Conservation (phyloP, 2,329 filamentous ascomycete species). For the Penicillium sp. region DNA sequence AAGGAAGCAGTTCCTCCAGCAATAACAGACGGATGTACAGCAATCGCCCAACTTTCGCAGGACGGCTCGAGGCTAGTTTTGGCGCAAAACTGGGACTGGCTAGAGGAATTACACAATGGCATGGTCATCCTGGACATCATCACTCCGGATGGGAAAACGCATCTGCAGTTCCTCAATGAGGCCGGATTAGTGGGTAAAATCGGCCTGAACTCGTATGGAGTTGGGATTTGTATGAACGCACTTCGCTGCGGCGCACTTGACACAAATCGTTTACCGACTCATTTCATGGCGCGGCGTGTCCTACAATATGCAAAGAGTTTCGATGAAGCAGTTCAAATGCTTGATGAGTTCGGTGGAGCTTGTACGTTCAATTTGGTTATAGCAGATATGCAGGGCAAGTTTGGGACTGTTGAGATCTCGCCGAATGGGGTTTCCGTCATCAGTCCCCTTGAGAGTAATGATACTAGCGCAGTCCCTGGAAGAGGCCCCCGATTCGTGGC, state of each 20-base stretch:
- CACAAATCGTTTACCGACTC: conserved; percentile 1
- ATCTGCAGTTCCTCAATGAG: conserved; percentile 2
- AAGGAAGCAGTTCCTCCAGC: neutral
- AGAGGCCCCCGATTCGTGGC: neutral
- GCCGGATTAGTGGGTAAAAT: conserved; percentile 6
- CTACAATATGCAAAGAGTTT: neutral
- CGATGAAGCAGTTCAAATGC: neutral
- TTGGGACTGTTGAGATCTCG: neutral
- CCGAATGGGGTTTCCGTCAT: conserved; percentile 1
- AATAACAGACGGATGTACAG: conserved; percentile 2
- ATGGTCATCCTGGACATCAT: conserved; percentile 2
- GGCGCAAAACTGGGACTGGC: conserved; percentile 10
- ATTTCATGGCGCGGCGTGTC: neutral
- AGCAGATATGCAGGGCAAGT: neutral
- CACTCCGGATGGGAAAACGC: neutral
- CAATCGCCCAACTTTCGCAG: neutral
- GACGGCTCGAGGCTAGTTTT: neutral
- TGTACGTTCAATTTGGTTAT: neutral
- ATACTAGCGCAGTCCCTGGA: neutral
- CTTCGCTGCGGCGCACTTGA: conserved; percentile 1
- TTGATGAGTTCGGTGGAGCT: conserved; percentile 1
- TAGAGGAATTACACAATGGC: conserved; percentile 4
- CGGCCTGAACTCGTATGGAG: neutral
- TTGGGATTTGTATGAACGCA: conserved; percentile 5
- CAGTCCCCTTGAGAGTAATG: neutral